Conservation (phyloP, 2,329 filamentous ascomycete genomes). For the Penicillium sp. region DNA sequence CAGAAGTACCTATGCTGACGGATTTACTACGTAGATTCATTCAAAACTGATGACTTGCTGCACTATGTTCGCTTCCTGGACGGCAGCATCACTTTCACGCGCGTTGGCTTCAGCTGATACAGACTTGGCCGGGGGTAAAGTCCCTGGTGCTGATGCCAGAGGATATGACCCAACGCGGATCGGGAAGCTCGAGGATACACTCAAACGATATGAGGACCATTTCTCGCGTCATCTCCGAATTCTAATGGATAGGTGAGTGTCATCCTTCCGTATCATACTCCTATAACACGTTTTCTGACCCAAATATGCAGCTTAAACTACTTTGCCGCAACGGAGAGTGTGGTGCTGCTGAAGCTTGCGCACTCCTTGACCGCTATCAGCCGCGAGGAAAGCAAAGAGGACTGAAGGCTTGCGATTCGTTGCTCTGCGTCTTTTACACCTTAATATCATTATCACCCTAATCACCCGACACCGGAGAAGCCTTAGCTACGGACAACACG, state of each 20-base stretch:
- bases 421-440: not conserved
- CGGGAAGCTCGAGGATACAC: slow-evolving; percentile 77
- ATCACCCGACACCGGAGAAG: not conserved
- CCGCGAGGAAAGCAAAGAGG: slow-evolving; percentile 38
- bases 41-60: slow-evolving; percentile 96
- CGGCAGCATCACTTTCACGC: slow-evolving; percentile 72
- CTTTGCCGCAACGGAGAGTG: slow-evolving; percentile 94
- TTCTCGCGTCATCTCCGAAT: slow-evolving; percentile 92
- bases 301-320: slow-evolving; percentile 66
- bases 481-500: not conserved
- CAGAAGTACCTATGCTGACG: slow-evolving; percentile 5
- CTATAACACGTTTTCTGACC: not conserved
- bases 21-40: slow-evolving; percentile 68
- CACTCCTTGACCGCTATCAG: slow-evolving; percentile 44
- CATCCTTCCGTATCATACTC: not conserved
- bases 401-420: not conserved
- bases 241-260: slow-evolving; percentile 69
- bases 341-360: slow-evolving; percentile 78
- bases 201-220: slow-evolving; percentile 89
- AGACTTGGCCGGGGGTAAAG: slow-evolving; percentile 56
- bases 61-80: slow-evolving; percentile 89
- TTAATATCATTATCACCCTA: not conserved
- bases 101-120: slow-evolving; percentile 82
- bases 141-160: slow-evolving; percentile 35
- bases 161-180: slow-evolving; percentile 61